Evolutionary conservation across 495 filamentous ascomycete species (phyloP).

Genomic region (Xylaria cubensis): DNA sequence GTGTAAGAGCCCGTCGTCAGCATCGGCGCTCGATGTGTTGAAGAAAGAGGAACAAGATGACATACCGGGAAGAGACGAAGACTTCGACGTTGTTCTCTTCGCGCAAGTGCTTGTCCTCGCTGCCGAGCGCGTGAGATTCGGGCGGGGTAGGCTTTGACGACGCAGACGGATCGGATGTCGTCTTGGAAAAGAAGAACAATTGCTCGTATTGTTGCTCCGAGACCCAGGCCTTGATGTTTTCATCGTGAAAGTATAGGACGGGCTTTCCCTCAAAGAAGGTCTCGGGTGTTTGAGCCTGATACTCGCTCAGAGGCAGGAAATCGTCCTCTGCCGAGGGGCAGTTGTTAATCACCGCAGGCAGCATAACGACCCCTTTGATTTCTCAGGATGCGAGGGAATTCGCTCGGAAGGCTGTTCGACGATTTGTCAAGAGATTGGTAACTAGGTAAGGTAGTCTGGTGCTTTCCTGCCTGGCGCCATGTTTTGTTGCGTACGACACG

Average conservation of each 20-base stretch:
- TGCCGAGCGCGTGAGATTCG: slow-evolving; percentile 42
- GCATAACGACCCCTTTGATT: slow-evolving; percentile 34
- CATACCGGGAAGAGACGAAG: slow-evolving; percentile 82
- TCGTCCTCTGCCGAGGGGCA: slow-evolving; percentile 50
- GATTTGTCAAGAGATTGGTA: neutral
- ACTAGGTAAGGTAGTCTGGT: neutral
- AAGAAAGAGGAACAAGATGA: too few species aligned
- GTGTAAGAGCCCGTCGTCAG: neutral
- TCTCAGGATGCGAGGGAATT: neutral
- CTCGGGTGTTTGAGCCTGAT: slow-evolving; percentile 82
- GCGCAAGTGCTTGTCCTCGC: slow-evolving; percentile 43
- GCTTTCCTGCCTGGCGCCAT: neutral
- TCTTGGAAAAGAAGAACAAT: slow-evolving; percentile 58
- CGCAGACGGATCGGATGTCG: slow-evolving; percentile 31
- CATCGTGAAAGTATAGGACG: slow-evolving; percentile 77
- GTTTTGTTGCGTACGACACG: neutral
- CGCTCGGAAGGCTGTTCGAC: neutral
- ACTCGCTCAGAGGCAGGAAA: slow-evolving; percentile 77
- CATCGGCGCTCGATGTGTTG: neutral
- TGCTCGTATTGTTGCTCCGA: slow-evolving; percentile 48
- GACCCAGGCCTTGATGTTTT: slow-evolving; percentile 66
- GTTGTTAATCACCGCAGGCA: slow-evolving; percentile 48
- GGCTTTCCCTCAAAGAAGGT: slow-evolving; percentile 83
- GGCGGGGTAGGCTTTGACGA: slow-evolving; percentile 39
- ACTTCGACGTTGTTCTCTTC: slow-evolving; percentile 66